phyloP scores from a whole-genome alignment of 1,139 yeast species.

The Saccharomyces hybrid region DNA sequence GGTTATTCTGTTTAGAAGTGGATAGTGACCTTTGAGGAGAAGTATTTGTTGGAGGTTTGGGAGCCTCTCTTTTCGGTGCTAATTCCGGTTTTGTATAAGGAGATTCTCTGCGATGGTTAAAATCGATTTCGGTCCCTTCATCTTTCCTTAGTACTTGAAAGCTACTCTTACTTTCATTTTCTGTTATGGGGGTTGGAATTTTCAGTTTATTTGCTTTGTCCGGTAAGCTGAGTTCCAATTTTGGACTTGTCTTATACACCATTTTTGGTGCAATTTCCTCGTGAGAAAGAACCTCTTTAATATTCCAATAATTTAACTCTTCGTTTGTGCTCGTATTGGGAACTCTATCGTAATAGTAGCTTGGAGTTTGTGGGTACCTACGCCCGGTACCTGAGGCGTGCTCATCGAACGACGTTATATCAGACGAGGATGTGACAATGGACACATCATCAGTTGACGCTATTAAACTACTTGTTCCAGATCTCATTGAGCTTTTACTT shows the following conservation, averaged over 20 bases:
- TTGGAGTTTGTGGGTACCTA: conserved; percentile 31
- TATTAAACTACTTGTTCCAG: conserved; percentile 20
- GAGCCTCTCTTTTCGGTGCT: conserved; percentile 64
- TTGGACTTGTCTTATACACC: conserved; percentile 8
- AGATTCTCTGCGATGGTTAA: conserved; percentile 70
- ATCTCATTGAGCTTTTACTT: conserved; percentile 25
- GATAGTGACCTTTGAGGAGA: conserved; percentile 23
- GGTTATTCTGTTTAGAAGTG: conserved; percentile 6
- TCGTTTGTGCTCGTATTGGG: conserved; percentile 27
- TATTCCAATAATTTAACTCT: conserved; percentile 53
- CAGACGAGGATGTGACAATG: conserved; percentile 27
- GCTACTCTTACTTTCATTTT: conserved; percentile 13
- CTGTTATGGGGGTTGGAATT: conserved; percentile 4
- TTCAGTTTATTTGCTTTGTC: background rate
- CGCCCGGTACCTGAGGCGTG: conserved; percentile 18
- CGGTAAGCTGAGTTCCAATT: background rate
- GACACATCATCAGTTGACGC: conserved; percentile 28
- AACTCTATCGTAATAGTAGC: conserved; percentile 25
- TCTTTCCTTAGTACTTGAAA: conserved; percentile 65
- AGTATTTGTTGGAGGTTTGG: conserved; percentile 46
- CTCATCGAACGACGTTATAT: conserved; percentile 29
- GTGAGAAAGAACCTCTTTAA: conserved; percentile 39
- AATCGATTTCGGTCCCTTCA: conserved; percentile 61
- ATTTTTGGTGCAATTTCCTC: conserved; percentile 13
- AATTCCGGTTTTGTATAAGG: conserved; percentile 48